Percentiles rank a stretch among this genome's conserved stretches.
phyloP scores from a whole-genome alignment of 148 eudicot species.

The Spergularia bocconei region DNA sequence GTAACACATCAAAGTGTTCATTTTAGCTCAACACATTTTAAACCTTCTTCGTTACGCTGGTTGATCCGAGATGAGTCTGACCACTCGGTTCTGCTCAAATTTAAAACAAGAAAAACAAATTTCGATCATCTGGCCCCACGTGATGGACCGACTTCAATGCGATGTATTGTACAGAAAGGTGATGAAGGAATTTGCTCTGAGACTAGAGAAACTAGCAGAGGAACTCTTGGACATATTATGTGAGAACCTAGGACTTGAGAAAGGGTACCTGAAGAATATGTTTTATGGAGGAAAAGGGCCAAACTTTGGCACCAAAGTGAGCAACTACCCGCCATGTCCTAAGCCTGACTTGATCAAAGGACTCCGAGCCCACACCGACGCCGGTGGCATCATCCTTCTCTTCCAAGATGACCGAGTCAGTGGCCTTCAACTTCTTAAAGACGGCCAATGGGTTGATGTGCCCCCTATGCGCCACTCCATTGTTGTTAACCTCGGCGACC shows the following conservation, averaged over 20 bases:
- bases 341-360: conserved; percentile 73
- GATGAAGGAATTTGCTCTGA: conserved; percentile 65
- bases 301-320: conserved; percentile 70
- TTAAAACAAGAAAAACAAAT: too few species aligned
- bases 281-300: conserved; percentile 63
- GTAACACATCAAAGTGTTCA: neutral
- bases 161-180: conserved; percentile 31
- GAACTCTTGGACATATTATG: conserved; percentile 65
- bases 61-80: too few species aligned
- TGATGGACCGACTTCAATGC: too few species aligned
- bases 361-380: conserved; percentile 79
- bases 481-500: conserved; percentile 76
- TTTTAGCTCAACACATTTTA: too few species aligned
- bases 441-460: conserved; percentile 62
- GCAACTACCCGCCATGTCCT: conserved; percentile 81
- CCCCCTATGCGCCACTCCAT: conserved; percentile 84
- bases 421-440: conserved; percentile 76
- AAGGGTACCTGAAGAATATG: conserved; percentile 66
- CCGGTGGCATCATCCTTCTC: conserved; percentile 77
- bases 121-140: too few species aligned
- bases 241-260: conserved; percentile 75
- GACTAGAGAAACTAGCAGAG: conserved; percentile 68
- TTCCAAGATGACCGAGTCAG: conserved; percentile 75
- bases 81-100: too few species aligned
- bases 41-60: too few species aligned